Evolutionary conservation across 805 yeast genomes (phyloP).

Genomic region (Hanseniaspora nectarophila): DNA sequence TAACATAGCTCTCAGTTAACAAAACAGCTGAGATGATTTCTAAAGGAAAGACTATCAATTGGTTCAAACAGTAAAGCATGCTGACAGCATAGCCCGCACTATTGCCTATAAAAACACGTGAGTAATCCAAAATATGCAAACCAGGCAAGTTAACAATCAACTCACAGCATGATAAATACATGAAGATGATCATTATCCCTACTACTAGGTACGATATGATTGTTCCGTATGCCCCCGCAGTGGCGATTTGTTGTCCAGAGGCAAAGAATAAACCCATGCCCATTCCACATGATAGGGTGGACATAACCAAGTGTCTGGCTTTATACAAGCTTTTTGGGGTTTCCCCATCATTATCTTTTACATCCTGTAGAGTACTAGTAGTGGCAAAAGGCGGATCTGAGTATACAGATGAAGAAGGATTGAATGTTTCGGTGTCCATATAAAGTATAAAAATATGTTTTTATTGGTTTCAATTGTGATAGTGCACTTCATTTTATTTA

Average conservation of each 20-base stretch:
- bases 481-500: too few relatives aligned
- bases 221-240: conserved; percentile 15
- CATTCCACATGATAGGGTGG: conserved; percentile 42
- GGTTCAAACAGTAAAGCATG: conserved; percentile 45
- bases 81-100: conserved; percentile 54
- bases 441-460: too few relatives aligned
- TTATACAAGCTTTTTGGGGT: conserved; percentile 1
- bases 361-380: neutral
- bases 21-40: conserved; percentile 47
- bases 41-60: conserved; percentile 44
- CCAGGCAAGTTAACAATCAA: conserved; percentile 14
- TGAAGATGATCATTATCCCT: conserved; percentile 14
- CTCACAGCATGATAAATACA: conserved; percentile 15
- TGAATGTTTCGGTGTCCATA: neutral
- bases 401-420: neutral
- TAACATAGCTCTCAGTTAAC: conserved; percentile 38
- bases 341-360: neutral
- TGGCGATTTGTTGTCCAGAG: conserved; percentile 13
- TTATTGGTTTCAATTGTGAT: too few relatives aligned
- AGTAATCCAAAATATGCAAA: conserved; percentile 28
- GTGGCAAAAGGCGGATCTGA: neutral
- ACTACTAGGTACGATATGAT: conserved; percentile 13
- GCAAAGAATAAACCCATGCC: conserved; percentile 63
- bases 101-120: conserved; percentile 46
- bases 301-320: conserved; percentile 14